Percentiles rank a stretch among this genome's conserved stretches.
These are phyloP conservation scores for Cercospora sesami DNA, from an alignment of 2,329 filamentous ascomycete genomes.

Conservation along the genomic window DNA sequence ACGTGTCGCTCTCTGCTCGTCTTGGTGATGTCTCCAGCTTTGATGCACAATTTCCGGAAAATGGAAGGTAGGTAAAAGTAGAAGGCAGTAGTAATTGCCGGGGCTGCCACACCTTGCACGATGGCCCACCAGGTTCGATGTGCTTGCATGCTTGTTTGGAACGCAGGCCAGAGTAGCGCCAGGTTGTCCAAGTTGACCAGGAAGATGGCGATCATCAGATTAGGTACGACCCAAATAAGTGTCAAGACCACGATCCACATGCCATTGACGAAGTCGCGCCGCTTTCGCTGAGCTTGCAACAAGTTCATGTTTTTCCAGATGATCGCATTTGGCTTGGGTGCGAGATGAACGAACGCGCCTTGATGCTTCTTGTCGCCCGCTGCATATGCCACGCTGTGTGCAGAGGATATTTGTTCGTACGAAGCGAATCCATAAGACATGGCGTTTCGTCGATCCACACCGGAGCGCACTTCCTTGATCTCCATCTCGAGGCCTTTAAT, in stretches of 20 bases:
- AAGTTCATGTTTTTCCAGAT: slow-evolving; percentile 94
- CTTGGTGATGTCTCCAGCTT: slow-evolving; percentile 86
- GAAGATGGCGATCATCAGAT: slow-evolving; percentile 92
- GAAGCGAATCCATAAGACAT: slow-evolving; percentile 94
- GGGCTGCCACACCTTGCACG: slow-evolving; percentile 87
- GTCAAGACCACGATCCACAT: slow-evolving; percentile 82
- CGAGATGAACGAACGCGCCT: slow-evolving; percentile 73
- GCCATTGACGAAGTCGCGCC: slow-evolving; percentile 75
- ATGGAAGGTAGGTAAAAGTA: slow-evolving; percentile 87
- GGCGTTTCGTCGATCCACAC: slow-evolving; percentile 82
- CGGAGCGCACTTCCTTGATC: slow-evolving; percentile 78
- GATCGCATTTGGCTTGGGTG: slow-evolving; percentile 84
- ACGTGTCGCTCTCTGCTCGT: slow-evolving; percentile 91
- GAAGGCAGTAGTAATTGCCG: slow-evolving; percentile 80
- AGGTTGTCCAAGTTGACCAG: slow-evolving; percentile 81
- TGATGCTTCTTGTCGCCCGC: slow-evolving; percentile 77
- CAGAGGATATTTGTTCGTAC: slow-evolving; percentile 82
- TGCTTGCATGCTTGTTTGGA: slow-evolving; percentile 62
- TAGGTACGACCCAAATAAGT: slow-evolving; percentile 83
- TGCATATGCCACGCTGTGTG: slow-evolving; percentile 82
- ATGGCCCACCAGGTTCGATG: slow-evolving; percentile 75
- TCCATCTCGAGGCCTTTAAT: slow-evolving; percentile 80
- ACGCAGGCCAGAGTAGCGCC: slow-evolving; percentile 74
- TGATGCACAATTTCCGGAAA: slow-evolving; percentile 81
- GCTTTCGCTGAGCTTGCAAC: slow-evolving; percentile 65